Evolutionary conservation across 2,329 filamentous ascomycete species (phyloP).

Genomic region (Cladosporium sp.): DNA sequence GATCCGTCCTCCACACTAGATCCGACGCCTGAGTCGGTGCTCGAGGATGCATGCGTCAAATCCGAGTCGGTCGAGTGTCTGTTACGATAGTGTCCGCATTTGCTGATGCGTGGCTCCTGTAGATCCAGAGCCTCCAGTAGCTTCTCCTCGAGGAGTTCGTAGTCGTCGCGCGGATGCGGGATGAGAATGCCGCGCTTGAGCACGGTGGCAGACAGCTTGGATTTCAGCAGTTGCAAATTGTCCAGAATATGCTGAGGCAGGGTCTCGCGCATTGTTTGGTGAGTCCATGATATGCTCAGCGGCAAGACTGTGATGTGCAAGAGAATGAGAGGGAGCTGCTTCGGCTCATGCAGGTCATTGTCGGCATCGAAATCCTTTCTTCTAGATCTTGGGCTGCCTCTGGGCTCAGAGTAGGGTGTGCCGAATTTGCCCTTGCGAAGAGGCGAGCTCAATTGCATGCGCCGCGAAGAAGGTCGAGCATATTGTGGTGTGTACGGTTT

Average conservation of each 20-base stretch:
- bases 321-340: constrained; percentile 65
- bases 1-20: constrained; percentile 27
- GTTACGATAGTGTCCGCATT: constrained; percentile 74
- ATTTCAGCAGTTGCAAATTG: constrained; percentile 67
- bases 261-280: constrained; percentile 50
- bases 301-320: constrained; percentile 77
- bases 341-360: constrained; percentile 19
- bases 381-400: constrained; percentile 57
- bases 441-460: constrained; percentile 71
- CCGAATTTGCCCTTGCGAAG: constrained; percentile 55
- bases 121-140: constrained; percentile 74
- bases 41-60: constrained; percentile 31
- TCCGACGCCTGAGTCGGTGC: constrained; percentile 34
- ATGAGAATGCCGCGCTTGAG: constrained; percentile 72
- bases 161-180: constrained; percentile 76
- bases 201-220: constrained; percentile 71
- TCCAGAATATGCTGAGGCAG: constrained; percentile 55
- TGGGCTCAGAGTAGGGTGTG: constrained; percentile 38
- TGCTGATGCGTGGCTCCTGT: constrained; percentile 67
- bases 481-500: constrained; percentile 58
- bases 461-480: constrained; percentile 64
- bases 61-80: constrained; percentile 55
- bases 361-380: constrained; percentile 28
- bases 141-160: constrained; percentile 75
- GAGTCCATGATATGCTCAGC: constrained; percentile 62